Evolutionary conservation across 768 basidiomycete species (phyloP).

Genomic region (Crucibulum laeve): DNA sequence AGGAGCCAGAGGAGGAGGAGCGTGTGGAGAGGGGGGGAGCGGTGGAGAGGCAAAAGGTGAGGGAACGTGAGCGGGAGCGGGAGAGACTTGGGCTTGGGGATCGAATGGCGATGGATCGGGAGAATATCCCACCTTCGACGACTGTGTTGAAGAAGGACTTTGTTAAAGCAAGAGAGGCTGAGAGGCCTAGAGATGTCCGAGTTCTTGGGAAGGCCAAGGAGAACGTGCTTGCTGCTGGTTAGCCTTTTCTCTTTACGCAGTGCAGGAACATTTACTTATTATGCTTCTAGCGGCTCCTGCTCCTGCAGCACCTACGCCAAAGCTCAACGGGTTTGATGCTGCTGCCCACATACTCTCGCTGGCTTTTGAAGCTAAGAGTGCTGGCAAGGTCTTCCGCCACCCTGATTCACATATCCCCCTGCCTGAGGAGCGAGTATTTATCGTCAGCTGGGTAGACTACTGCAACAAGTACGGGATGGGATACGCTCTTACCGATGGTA

Average conservation of each 20-base stretch:
- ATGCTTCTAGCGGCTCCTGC: slow-evolving; percentile 7
- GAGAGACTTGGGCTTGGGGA: no score
- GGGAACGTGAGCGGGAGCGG: slow-evolving; percentile 17
- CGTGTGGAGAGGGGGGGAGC: slow-evolving; percentile 22
- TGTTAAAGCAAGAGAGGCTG: slow-evolving; percentile 2
- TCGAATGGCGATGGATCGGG: slow-evolving; percentile 21
- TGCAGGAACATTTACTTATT: slow-evolving; percentile 2
- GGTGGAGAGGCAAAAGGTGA: slow-evolving; percentile 22
- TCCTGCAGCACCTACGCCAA: slow-evolving; percentile 17
- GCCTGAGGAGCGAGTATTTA: slow-evolving; percentile 77
- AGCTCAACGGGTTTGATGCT: slow-evolving; percentile 62
- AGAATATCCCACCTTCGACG: slow-evolving; percentile 23
- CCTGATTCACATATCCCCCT: slow-evolving; percentile 44
- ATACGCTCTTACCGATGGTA: slow-evolving; percentile 92
- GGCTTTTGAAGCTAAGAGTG: slow-evolving; percentile 68
- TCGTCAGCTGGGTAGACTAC: slow-evolving; percentile 99
- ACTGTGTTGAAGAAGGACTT: background rate
- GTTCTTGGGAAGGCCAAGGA: slow-evolving; percentile 13
- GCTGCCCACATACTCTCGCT: slow-evolving; percentile 42
- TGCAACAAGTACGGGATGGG: slow-evolving; percentile 99
- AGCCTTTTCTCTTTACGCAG: slow-evolving; percentile 3
- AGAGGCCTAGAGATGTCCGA: slow-evolving; percentile 1
- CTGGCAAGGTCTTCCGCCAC: slow-evolving; percentile 63
- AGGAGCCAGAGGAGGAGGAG: slow-evolving; percentile 34
- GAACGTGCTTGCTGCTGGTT: slow-evolving; percentile 8